Evolutionary conservation across 78 protist species (phyloP).

Genomic region (Dictyostelium citrinum): DNA sequence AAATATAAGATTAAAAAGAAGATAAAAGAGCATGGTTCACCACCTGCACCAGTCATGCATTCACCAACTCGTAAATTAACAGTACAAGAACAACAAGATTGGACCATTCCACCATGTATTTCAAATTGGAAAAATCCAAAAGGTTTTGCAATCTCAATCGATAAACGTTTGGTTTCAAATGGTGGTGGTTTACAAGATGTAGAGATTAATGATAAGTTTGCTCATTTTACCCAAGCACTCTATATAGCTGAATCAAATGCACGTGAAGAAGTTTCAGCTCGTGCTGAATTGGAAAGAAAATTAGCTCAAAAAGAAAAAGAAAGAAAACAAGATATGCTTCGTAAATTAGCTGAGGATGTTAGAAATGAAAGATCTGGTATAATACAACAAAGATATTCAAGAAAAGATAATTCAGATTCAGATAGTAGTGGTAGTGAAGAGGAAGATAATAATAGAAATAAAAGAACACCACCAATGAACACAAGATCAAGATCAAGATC

Average conservation of each 20-base stretch:
- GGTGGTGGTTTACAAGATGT: constrained; percentile 95
- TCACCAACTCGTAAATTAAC: constrained; percentile 93
- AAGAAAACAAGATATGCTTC: constrained; percentile 64
- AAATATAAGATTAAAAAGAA: constrained; percentile 84
- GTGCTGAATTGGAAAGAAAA: constrained; percentile 61
- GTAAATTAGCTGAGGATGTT: constrained; percentile 55
- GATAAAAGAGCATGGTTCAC: constrained; percentile 85
- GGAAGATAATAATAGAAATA: constrained; percentile 3
- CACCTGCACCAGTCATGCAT: constrained; percentile 98
- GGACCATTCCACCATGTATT: constrained; percentile 98
- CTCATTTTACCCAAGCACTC: constrained; percentile 94
- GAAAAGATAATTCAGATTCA: not conserved
- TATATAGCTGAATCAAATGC: constrained; percentile 93
- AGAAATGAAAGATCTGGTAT: constrained; percentile 31
- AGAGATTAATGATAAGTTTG: constrained; percentile 92
- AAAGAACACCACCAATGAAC: not conserved
- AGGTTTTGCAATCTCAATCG: constrained; percentile 98
- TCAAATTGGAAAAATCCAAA: constrained; percentile 98
- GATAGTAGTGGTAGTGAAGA: constrained; percentile 3
- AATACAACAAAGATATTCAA: not conserved
- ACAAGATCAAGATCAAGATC: not conserved
- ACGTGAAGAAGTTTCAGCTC: constrained; percentile 88
- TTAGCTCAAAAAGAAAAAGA: constrained; percentile 67
- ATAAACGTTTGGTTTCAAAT: constrained; percentile 97
- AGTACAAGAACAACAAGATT: constrained; percentile 86